phyloP scores from a whole-genome alignment of 106 monocot species.

The Alisma plantagoaquatica region DNA sequence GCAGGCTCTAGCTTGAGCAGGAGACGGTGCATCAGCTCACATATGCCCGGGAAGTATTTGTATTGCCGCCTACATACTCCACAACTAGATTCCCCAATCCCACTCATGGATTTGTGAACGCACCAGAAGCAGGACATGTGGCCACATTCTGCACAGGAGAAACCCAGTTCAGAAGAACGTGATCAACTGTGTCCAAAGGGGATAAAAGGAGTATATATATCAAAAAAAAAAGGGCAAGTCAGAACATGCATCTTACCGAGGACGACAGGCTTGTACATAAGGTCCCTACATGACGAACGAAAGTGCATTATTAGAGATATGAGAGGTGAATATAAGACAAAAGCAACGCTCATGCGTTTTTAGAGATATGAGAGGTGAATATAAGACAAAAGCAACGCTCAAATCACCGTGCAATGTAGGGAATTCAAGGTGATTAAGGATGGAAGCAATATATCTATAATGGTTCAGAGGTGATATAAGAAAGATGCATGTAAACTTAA shows the following conservation, averaged over 20 bases:
- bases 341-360: neutral
- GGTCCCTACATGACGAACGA: conserved; percentile 17
- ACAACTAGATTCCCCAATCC: conserved; percentile 43
- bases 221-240: neutral
- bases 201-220: neutral
- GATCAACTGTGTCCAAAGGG: too few species aligned
- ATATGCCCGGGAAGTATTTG: conserved; percentile 73
- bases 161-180: neutral
- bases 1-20: conserved; percentile 54
- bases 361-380: neutral
- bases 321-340: neutral
- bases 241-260: conserved; percentile 10
- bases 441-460: neutral
- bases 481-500: too few species aligned
- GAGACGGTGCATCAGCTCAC: conserved; percentile 56
- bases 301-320: neutral
- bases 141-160: conserved; percentile 62
- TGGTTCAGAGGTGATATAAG: too few species aligned
- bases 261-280: conserved; percentile 25
- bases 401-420: neutral
- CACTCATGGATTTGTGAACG: conserved; percentile 65
- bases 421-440: neutral
- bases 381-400: too few species aligned
- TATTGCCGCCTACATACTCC: conserved; percentile 63
- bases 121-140: conserved; percentile 97